phyloP scores from a whole-genome alignment of 2,329 filamentous ascomycete species.

The Nigrospora sphaerica region DNA sequence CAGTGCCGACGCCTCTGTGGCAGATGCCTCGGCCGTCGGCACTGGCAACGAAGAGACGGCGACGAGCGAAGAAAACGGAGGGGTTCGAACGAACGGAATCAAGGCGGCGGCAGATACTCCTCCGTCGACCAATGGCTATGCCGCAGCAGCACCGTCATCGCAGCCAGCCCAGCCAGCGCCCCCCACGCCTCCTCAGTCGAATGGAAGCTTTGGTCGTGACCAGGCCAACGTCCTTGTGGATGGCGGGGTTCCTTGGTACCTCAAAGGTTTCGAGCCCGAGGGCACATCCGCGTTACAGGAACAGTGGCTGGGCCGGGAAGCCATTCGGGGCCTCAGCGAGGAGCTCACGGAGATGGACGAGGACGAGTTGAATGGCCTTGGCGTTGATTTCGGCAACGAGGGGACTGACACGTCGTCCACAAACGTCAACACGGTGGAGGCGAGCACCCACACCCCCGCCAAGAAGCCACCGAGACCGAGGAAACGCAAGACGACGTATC shows the following conservation, averaged over 20 bases:
- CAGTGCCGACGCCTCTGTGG: conserved; percentile 18
- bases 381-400: conserved; percentile 43
- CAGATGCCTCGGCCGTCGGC: conserved; percentile 17
- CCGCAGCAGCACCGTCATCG: conserved; percentile 7
- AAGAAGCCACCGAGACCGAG: conserved; percentile 5
- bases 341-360: conserved; percentile 89
- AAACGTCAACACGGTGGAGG: neutral
- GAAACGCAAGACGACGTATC: conserved; percentile 5
- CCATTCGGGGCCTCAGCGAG: conserved; percentile 64
- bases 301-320: conserved; percentile 65
- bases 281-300: conserved; percentile 78
- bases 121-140: conserved; percentile 41
- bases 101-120: conserved; percentile 28
- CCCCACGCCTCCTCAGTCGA: conserved; percentile 62
- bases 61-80: no score
- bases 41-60: no score
- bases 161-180: conserved; percentile 32
- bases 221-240: conserved; percentile 48
- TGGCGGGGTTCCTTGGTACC: conserved; percentile 84
- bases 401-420: conserved; percentile 32
- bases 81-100: no score
- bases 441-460: neutral
- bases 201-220: conserved; percentile 45
- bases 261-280: conserved; percentile 68
- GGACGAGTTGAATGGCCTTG: conserved; percentile 71